A percentile compares a stretch with the other conserved stretches of the same genome.
Conservation (phyloP, 257 asterid genomes). For the Catharanthus roseus region DNA sequence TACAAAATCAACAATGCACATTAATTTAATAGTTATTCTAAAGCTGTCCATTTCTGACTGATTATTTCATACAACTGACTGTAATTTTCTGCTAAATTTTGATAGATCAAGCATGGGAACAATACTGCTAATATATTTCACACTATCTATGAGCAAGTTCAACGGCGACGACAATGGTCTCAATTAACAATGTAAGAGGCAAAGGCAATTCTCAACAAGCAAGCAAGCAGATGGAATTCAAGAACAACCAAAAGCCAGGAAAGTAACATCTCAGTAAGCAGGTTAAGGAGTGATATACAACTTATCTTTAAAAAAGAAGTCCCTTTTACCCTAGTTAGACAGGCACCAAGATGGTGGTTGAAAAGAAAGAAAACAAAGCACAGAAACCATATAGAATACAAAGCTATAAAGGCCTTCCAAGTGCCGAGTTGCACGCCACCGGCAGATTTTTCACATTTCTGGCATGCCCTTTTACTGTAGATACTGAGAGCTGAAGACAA, state of each 20-base stretch:
- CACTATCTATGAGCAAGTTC: conserved; percentile 29
- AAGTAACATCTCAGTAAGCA: conserved; percentile 4
- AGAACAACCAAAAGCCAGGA: neutral
- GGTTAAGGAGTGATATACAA: neutral
- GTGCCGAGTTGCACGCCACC: conserved; percentile 4
- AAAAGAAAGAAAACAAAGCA: conserved; percentile 19
- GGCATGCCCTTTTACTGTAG: neutral
- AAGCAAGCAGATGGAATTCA: neutral
- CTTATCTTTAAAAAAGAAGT: neutral
- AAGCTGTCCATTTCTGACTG: conserved; percentile 1
- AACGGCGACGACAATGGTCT: conserved; percentile 25
- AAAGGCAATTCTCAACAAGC: neutral
- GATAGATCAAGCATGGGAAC: conserved; percentile 52
- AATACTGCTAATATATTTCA: conserved; percentile 34
- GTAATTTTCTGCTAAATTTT: neutral
- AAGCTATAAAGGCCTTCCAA: conserved; percentile 17
- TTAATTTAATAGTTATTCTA: neutral
- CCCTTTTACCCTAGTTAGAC: conserved; percentile 9
- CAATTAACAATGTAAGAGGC: conserved; percentile 12
- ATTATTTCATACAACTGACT: neutral
- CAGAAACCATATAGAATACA: conserved; percentile 11
- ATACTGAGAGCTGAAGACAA: conserved; percentile 24
- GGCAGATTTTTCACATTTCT: conserved; percentile 13
- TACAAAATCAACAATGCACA: neutral
- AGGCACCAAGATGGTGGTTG: neutral